phyloP scores from a whole-genome alignment of 306 rosid species.

The Malus fusca region DNA sequence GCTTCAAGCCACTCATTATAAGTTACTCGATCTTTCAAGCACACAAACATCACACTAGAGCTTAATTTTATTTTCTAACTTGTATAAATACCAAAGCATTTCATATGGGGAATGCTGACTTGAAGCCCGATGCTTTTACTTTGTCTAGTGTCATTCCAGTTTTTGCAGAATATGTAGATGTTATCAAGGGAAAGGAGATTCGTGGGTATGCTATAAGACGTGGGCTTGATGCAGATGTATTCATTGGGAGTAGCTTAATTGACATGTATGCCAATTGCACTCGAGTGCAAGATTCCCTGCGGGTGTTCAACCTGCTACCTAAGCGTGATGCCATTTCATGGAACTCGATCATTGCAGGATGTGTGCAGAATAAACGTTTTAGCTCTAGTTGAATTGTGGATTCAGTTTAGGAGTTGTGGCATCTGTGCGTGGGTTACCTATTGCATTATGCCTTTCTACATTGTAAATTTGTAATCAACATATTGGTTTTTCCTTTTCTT shows the following conservation, averaged over 20 bases:
- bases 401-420: not conserved
- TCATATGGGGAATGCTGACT: slow-evolving; percentile 41
- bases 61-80: too few species aligned
- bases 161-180: slow-evolving; percentile 55
- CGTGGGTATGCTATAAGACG: slow-evolving; percentile 61
- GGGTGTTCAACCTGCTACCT: slow-evolving; percentile 41
- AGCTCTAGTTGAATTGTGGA: not conserved
- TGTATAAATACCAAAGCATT: too few species aligned
- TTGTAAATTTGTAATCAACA: too few species aligned
- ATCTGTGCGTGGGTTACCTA: not conserved
- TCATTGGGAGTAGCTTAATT: slow-evolving; percentile 71
- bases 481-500: too few species aligned
- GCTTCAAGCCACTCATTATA: too few species aligned
- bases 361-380: slow-evolving; percentile 51
- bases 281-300: slow-evolving; percentile 33
- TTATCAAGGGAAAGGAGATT: slow-evolving; percentile 71
- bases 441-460: not conserved
- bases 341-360: slow-evolving; percentile 81
- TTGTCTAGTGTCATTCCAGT: slow-evolving; percentile 76
- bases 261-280: slow-evolving; percentile 88
- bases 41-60: too few species aligned
- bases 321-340: slow-evolving; percentile 56
- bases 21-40: too few species aligned
- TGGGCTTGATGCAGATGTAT: slow-evolving; percentile 59
- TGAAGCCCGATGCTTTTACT: slow-evolving; percentile 73